A percentile compares a stretch with the other conserved stretches of the same genome.
Evolutionary conservation across 1,284 basidiomycete species (phyloP).

Genomic region (Ceratobasidium sp.): DNA sequence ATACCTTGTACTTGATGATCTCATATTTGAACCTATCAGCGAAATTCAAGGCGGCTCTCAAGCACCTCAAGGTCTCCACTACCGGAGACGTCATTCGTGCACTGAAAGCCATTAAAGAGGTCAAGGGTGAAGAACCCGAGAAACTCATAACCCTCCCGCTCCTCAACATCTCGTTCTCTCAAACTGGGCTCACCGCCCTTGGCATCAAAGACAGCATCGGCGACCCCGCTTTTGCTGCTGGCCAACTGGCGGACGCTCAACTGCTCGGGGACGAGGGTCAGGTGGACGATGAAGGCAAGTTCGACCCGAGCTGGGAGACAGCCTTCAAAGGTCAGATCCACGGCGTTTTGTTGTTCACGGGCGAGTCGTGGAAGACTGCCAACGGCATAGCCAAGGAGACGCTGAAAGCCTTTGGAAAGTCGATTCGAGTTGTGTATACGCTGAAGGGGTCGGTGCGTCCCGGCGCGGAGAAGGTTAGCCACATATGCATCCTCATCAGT

Average conservation of each 20-base stretch:
- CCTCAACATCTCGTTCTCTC: slow-evolving; percentile 47
- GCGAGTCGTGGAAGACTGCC: slow-evolving; percentile 24
- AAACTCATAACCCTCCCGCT: slow-evolving; percentile 34
- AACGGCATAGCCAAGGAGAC: not conserved
- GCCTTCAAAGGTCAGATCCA: slow-evolving; percentile 54
- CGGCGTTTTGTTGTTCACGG: slow-evolving; percentile 43
- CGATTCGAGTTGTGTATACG: slow-evolving; percentile 40
- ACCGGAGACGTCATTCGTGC: slow-evolving; percentile 2
- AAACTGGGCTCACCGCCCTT: slow-evolving; percentile 48
- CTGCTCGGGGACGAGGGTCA: slow-evolving; percentile 50
- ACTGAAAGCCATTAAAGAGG: not conserved
- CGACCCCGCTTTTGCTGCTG: slow-evolving; percentile 52
- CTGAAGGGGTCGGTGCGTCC: slow-evolving; percentile 45
- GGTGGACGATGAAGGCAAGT: slow-evolving; percentile 41
- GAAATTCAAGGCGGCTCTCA: slow-evolving; percentile 19
- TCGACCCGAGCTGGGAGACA: slow-evolving; percentile 50
- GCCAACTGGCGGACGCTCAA: slow-evolving; percentile 53
- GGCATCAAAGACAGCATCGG: slow-evolving; percentile 55
- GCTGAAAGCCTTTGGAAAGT: not conserved
- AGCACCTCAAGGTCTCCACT: not conserved
- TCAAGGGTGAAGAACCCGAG: not conserved
- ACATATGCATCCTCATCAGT: not conserved
- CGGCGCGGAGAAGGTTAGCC: slow-evolving; percentile 29
- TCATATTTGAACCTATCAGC: not conserved
- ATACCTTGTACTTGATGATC: not conserved